Evolutionary conservation across 202 grass and related monocot species (phyloP).

Genomic region (Brachypodium distachyon): DNA sequence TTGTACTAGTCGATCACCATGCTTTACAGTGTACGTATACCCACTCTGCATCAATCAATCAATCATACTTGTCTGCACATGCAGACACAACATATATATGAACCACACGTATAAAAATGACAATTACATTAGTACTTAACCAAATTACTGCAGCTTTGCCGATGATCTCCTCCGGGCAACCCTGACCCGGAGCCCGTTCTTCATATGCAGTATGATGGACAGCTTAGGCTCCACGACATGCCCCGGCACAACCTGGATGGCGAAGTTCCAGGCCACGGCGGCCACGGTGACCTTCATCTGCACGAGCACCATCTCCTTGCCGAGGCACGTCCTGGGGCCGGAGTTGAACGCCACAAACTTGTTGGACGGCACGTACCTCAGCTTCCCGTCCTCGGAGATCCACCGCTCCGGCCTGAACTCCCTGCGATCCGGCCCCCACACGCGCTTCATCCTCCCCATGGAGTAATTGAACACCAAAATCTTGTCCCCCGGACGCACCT

Average conservation of each 20-base stretch:
- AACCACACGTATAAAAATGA: neutral
- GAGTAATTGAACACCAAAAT: conserved; percentile 36
- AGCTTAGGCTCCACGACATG: conserved; percentile 41
- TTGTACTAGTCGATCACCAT: neutral
- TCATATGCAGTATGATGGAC: conserved; percentile 51
- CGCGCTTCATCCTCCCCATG: conserved; percentile 65
- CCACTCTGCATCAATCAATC: neutral
- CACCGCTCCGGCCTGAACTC: conserved; percentile 84
- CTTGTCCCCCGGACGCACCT: conserved; percentile 9
- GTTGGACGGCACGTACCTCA: conserved; percentile 38
- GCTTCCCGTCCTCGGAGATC: conserved; percentile 34
- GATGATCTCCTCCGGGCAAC: conserved; percentile 10
- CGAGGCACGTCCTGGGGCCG: conserved; percentile 40
- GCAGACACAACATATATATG: neutral
- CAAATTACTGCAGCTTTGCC: neutral
- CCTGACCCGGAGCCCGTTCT: conserved; percentile 42
- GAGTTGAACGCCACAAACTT: conserved; percentile 52
- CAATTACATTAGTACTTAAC: neutral
- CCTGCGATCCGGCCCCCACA: conserved; percentile 71
- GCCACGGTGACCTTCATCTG: conserved; percentile 37
- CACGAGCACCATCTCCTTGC: conserved; percentile 44
- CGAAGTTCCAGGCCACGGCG: conserved; percentile 42
- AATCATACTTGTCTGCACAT: neutral
- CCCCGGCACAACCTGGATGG: conserved; percentile 27
- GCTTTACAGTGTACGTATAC: neutral